Percentiles rank a stretch among this genome's conserved stretches.
Conservation (phyloP, 768 basidiomycete genomes). For the Mycena venus region DNA sequence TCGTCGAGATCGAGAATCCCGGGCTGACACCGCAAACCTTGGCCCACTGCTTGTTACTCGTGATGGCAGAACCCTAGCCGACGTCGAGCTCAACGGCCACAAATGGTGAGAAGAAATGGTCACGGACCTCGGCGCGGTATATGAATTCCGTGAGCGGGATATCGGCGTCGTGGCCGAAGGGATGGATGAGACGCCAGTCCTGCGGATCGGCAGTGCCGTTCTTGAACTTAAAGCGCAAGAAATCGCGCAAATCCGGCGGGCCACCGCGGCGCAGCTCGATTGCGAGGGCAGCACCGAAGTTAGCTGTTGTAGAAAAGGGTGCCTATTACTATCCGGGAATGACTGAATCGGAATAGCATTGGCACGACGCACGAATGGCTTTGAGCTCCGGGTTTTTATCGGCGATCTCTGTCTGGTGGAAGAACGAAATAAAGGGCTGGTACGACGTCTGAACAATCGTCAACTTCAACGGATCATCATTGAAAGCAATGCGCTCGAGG, state of each 20-base stretch:
- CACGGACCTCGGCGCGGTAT: slow-evolving; percentile 82
- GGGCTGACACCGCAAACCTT: slow-evolving; percentile 55
- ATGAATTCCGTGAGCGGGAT: slow-evolving; percentile 90
- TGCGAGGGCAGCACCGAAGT: slow-evolving; percentile 80
- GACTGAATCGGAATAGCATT: slow-evolving; percentile 29
- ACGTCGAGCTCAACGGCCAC: no score
- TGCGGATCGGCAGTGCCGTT: slow-evolving; percentile 72
- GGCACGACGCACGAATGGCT: slow-evolving; percentile 80
- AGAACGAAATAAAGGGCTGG: slow-evolving; percentile 92
- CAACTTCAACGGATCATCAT: slow-evolving; percentile 84
- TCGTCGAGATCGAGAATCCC: neutral
- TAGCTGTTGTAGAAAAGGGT: slow-evolving; percentile 60
- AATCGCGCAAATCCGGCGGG: slow-evolving; percentile 83
- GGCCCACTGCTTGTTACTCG: slow-evolving; percentile 68
- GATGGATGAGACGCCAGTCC: slow-evolving; percentile 76
- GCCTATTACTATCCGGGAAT: neutral
- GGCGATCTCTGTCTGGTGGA: slow-evolving; percentile 79
- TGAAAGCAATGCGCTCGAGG: slow-evolving; percentile 84
- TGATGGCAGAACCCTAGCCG: slow-evolving; percentile 68
- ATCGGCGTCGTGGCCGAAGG: slow-evolving; percentile 81
- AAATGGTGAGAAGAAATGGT: slow-evolving; percentile 1
- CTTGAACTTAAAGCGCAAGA: slow-evolving; percentile 88
- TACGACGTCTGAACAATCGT: slow-evolving; percentile 86
- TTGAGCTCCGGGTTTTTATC: slow-evolving; percentile 70
- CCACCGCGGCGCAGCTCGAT: slow-evolving; percentile 85